Evolutionary conservation across 2,329 filamentous ascomycete genomes (phyloP).

Genomic region (Colletotrichum siamense): DNA sequence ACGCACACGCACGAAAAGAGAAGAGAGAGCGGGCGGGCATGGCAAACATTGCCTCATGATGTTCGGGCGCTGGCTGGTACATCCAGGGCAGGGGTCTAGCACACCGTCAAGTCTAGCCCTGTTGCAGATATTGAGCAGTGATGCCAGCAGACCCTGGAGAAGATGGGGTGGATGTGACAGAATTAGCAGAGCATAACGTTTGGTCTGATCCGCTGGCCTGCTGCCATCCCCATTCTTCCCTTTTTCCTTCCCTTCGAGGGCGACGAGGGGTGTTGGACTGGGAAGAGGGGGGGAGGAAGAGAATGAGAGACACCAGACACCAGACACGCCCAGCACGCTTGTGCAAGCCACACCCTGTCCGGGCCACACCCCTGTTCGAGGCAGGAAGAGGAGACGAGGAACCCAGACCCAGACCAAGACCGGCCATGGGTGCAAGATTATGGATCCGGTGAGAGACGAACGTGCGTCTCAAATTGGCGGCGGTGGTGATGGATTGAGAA

Average conservation of each 20-base stretch:
- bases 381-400: slow-evolving; percentile 18
- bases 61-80: slow-evolving; percentile 34
- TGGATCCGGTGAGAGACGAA: slow-evolving; percentile 23
- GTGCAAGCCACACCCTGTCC: slow-evolving; percentile 20
- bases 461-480: slow-evolving; percentile 19
- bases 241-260: not conserved
- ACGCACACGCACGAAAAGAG: not conserved
- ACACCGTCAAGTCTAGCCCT: slow-evolving; percentile 43
- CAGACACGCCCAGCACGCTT: slow-evolving; percentile 14
- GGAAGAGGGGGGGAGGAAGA: slow-evolving; percentile 16
- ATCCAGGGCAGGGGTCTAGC: slow-evolving; percentile 39
- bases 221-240: slow-evolving; percentile 27
- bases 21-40: slow-evolving; percentile 15
- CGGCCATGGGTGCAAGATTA: slow-evolving; percentile 18
- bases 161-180: slow-evolving; percentile 38
- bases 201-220: slow-evolving; percentile 34
- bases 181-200: slow-evolving; percentile 38
- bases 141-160: slow-evolving; percentile 27
- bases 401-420: slow-evolving; percentile 10
- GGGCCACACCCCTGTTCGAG: slow-evolving; percentile 16
- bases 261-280: not conserved
- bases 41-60: slow-evolving; percentile 31
- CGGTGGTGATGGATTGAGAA: slow-evolving; percentile 18
- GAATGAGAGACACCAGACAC: not conserved
- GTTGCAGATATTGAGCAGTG: slow-evolving; percentile 38